Evolutionary conservation across 345 rosid genomes (phyloP).

Genomic region (Salix suchowensis): DNA sequence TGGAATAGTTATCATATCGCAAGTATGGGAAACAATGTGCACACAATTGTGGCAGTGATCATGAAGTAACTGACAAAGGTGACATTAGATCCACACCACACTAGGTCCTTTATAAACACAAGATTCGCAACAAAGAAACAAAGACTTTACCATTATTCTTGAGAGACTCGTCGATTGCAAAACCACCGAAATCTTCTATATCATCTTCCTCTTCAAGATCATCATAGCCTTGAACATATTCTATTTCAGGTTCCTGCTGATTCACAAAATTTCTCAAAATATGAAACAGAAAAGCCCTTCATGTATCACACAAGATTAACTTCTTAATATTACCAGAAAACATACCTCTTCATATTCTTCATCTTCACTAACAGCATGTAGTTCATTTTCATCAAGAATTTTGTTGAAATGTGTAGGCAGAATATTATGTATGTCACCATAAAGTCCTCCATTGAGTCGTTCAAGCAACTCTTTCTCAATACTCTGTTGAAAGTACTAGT

Average conservation of each 20-base stretch:
- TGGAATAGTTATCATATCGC: not conserved
- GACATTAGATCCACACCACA: not conserved
- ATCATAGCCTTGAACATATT: constrained; percentile 75
- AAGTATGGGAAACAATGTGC: not conserved
- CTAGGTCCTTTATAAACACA: not conserved
- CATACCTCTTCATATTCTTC: constrained; percentile 50
- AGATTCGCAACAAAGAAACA: too few relatives aligned
- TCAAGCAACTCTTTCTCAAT: constrained; percentile 80
- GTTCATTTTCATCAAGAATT: constrained; percentile 45
- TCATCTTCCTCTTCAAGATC: constrained; percentile 86
- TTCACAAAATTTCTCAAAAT: constrained; percentile 1
- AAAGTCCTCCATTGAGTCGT: constrained; percentile 68
- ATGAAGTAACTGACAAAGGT: not conserved
- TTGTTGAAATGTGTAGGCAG: constrained; percentile 39
- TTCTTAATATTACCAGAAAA: not conserved
- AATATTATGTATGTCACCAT: constrained; percentile 65
- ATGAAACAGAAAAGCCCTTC: not conserved
- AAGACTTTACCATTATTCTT: constrained; percentile 31
- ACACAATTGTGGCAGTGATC: not conserved
- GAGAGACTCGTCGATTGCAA: constrained; percentile 28
- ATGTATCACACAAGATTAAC: not conserved
- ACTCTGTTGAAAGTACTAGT: constrained; percentile 41
- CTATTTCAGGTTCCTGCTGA: constrained; percentile 59
- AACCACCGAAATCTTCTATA: constrained; percentile 71
- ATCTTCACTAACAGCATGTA: constrained; percentile 30